These are phyloP conservation scores for Dioszegia aurantiaca DNA, from an alignment of 768 basidiomycete species.

Conservation along the genomic window DNA sequence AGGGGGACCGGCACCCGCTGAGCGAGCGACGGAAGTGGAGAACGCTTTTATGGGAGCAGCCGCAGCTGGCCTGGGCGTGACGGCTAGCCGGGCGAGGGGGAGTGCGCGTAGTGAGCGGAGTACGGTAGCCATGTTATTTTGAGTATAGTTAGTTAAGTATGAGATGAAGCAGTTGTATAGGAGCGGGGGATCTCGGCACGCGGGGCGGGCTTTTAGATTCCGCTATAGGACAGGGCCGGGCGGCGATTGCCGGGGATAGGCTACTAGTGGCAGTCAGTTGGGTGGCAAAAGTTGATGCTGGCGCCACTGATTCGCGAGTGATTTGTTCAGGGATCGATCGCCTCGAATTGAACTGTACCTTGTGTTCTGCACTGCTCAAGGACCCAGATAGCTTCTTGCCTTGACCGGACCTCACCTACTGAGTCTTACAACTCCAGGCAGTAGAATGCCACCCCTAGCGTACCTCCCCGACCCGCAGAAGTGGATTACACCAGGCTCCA, in stretches of 20 bases:
- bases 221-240: not conserved
- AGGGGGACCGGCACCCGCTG: conserved; percentile 44
- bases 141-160: not conserved
- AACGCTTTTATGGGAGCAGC: conserved; percentile 28
- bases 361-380: too few species aligned
- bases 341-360: too few species aligned
- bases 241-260: not conserved
- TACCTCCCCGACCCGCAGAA: conserved; percentile 37
- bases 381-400: too few species aligned
- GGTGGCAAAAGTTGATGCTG: too few species aligned
- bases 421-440: too few species aligned
- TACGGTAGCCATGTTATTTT: conserved; percentile 36
- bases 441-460: conserved; percentile 12
- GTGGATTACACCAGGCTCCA: conserved; percentile 33
- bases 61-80: conserved; percentile 16
- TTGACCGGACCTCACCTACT: too few species aligned
- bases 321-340: not conserved
- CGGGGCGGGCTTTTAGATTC: too few species aligned
- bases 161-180: not conserved
- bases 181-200: not conserved
- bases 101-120: conserved; percentile 32
- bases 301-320: not conserved
- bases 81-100: conserved; percentile 17
- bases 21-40: conserved; percentile 30
- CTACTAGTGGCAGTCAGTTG: not conserved